phyloP scores from a whole-genome alignment of 495 filamentous ascomycete genomes.

The Neurospora sp. region DNA sequence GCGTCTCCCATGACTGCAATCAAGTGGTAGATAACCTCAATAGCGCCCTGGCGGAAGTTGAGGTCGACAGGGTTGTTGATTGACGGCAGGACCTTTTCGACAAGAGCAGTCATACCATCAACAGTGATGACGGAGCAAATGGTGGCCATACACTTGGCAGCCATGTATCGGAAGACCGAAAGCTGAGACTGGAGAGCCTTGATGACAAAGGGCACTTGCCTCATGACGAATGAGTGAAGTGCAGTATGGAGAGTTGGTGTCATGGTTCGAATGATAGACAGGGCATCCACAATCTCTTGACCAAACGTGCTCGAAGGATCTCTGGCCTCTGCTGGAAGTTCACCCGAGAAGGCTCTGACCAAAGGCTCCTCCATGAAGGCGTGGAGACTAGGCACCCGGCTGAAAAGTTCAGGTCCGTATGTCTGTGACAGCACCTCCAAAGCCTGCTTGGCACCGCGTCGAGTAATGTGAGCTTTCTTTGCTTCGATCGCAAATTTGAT shows the following conservation, averaged over 20 bases:
- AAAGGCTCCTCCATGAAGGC: slow-evolving; percentile 73
- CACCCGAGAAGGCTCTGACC: slow-evolving; percentile 58
- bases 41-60: slow-evolving; percentile 79
- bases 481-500: slow-evolving; percentile 80
- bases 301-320: slow-evolving; percentile 63
- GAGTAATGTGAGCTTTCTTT: slow-evolving; percentile 74
- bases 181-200: slow-evolving; percentile 77
- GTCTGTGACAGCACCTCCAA: slow-evolving; percentile 74
- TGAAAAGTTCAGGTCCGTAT: slow-evolving; percentile 68
- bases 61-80: slow-evolving; percentile 83
- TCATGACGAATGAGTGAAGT: slow-evolving; percentile 67
- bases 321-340: slow-evolving; percentile 58
- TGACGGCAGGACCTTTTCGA: slow-evolving; percentile 82
- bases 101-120: slow-evolving; percentile 89
- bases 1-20: slow-evolving; percentile 97
- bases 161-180: slow-evolving; percentile 89
- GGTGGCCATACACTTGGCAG: slow-evolving; percentile 94
- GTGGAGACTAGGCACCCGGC: slow-evolving; percentile 69
- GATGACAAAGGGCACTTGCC: slow-evolving; percentile 75
- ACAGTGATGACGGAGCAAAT: slow-evolving; percentile 93
- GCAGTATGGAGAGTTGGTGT: slow-evolving; percentile 68
- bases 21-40: slow-evolving; percentile 88
- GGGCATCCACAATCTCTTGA: slow-evolving; percentile 84
- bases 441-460: slow-evolving; percentile 88
- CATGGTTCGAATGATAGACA: slow-evolving; percentile 86